Base-by-base conservation (phyloP, 805 yeast genomes). In the Pichia californica region DNA sequence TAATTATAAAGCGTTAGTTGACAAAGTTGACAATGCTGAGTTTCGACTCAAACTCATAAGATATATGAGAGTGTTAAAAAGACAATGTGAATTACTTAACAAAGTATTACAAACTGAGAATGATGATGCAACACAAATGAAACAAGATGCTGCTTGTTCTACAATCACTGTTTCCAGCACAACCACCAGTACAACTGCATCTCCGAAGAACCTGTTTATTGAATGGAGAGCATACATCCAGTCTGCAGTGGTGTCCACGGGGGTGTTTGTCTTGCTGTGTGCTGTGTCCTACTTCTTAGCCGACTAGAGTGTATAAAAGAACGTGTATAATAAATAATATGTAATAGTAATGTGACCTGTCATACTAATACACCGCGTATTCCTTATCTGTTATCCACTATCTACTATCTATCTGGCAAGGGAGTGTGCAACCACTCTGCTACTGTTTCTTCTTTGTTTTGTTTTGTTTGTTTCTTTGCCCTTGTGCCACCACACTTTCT, bases 271-370 rank as follows among this genome's bases (percentile, higher is more conserved):
- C 18, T n/a, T 33, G 0, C 21, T 45, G 7, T 45, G 45, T 33
- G 13, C 31, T 13, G n/a, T 38, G 8, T 42, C 46, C 21, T 45
- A 45, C 38, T 32, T 40, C 8, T 45, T 45, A n/a, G 48, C 48
- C 4, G 48, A 45, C 33, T 45, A 32, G 32, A 21, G 31, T 37
- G 21, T 11, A 25, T 14, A 27, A 11, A 15, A 37, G 14, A 7
- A 14, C 14, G 25, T 21, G 27, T 21, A 18, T 20, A 7, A 19
- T 14, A 15, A 7, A n/a, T 15, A 14, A 2, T 15, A 18, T 8
- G n/a, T 15, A 28, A 14, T 9, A 14, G n/a, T n/a, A n/a, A n/a
- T n/a, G n/a, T n/a, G n/a, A n/a, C n/a, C n/a, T n/a, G n/a, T n/a
- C n/a, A n/a, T n/a, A n/a, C n/a, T n/a, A n/a, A n/a, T n/a, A n/a